Conservation (phyloP, 495 filamentous ascomycete genomes). For the Clavariopsis aquatica region DNA sequence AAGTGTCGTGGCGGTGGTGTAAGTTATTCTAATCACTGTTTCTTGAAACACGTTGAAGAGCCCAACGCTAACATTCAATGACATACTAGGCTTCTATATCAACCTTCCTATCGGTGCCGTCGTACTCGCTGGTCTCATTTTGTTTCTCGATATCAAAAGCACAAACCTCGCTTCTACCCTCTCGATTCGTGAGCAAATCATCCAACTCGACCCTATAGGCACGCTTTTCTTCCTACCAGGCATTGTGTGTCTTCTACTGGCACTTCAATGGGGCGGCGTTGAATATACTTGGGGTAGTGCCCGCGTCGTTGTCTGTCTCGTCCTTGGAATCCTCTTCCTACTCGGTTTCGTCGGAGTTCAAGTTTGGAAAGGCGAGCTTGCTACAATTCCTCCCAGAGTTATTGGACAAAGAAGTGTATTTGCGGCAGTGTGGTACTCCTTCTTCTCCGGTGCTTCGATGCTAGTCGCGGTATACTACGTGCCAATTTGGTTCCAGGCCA, state of each 20-base stretch:
- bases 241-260: constrained; percentile 46
- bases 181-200: constrained; percentile 49
- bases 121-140: constrained; percentile 35
- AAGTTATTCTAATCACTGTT: constrained; percentile 10
- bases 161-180: constrained; percentile 60
- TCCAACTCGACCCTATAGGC: constrained; percentile 45
- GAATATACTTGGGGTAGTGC: constrained; percentile 65
- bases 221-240: constrained; percentile 41
- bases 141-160: constrained; percentile 41
- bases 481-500: constrained; percentile 27
- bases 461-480: constrained; percentile 24
- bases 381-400: constrained; percentile 1
- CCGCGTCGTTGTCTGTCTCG: constrained; percentile 69
- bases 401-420: background rate
- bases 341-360: background rate
- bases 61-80: background rate
- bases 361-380: background rate
- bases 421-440: background rate
- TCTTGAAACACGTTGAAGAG: background rate
- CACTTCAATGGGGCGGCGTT: constrained; percentile 72
- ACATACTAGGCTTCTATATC: constrained; percentile 59
- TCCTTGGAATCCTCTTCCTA: constrained; percentile 35
- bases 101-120: constrained; percentile 44
- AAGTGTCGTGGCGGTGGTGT: constrained; percentile 74
- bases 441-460: background rate